Evolutionary conservation across 2,329 filamentous ascomycete species (phyloP), one percentile per base, ranked within the genome.

Genomic region (Aspergillus piperis): DNA sequence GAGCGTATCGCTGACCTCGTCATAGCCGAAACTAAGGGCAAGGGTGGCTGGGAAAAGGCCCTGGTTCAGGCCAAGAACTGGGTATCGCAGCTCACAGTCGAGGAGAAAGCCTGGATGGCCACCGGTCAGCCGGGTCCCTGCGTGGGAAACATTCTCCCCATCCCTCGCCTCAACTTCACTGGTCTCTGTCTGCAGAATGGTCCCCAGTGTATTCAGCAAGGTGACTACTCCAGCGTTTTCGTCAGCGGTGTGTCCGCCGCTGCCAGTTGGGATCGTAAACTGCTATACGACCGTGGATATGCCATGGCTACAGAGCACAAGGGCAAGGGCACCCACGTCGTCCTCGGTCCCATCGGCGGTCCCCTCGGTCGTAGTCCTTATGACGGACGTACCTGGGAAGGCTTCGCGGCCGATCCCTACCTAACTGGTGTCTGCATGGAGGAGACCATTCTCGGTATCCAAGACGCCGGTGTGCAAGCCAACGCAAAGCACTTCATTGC

Each of bases 141-240:
- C 44, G 70, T 73, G 17, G 71, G 71, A n/a, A 73, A 73, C 38
- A 68, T 72, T n/a, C 64, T 68, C 3, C 66, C 71, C 11, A 71
- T 72, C 42, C 66, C 66, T 4, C 67, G 68, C 25, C 68, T 72
- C 27, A 68, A 66, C 39, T 73, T 74, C 51, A 66, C 60, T 13
- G 70, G 69, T 21, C 63, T 74, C 15, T 74, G 72, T 52, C 57
- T 74, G 1, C 71, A 73, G 51, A 67, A 74, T 32, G 70, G 70
- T 0, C 72, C 71, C 1, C 56, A 70, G 51, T 89, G 90, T 21
- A 80, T 93, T 19, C 84, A 88, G 6, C 83, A 84, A 15, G 86
- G 87, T 3, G 88, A 91, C 64, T 86, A 90, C 63, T 84, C 87
- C 48, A 91, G 89, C 1, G 88, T 86, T 0, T 93, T 93, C 66